Base-by-base conservation (phyloP, 1,284 basidiomycete genomes). In the Golubevia pallescens region DNA sequence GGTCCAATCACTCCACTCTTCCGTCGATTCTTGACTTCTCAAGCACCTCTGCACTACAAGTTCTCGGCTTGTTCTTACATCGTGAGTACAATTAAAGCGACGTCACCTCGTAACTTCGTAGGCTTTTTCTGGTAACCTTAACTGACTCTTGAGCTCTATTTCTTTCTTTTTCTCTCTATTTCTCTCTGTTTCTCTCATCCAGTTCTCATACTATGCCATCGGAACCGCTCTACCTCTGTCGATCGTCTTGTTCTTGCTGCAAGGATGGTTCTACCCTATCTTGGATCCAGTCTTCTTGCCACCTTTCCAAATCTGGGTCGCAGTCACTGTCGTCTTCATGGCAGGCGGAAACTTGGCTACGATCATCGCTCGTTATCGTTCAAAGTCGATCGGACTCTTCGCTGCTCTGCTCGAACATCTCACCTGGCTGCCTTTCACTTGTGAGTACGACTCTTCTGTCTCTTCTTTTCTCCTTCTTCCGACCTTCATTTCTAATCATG, bases 1-100 rank as follows among this genome's bases (percentile, higher is more conserved):
- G 92, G 93, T 5, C 93, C 93, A 0, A 90, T 94, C 84, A 93
- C 89, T 55, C 90, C 90, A 71, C 92, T 93, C 74, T 89, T 93
- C 52, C 90, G 90, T 57, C 88, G 86, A n/a, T 94, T 94, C 87
- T 73, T 93, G 28, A 93, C 92, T 92, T 91, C 90, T 0, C 86
- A 81, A 55, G 91, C 91, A 3, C 92, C 92, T 0, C 87, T 92
- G 0, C 92, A 93, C 86, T 93, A 93, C 88, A 94, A 94, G 87
- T 88, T 93, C 78, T 89, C 87, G 65, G 91, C 78, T 67, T 66
- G 78, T 79, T 67, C 83, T 88, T 92, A 94, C 86, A 93, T 94
- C 90, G 93, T 28, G n/a, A n/a, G n/a, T n/a, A n/a, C n/a, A n/a
- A n/a, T n/a, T 28, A 28, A 28, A 28, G 28, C 28, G 28, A 28